Base-by-base conservation (phyloP, 345 rosid species). In the Linum tenue region DNA sequence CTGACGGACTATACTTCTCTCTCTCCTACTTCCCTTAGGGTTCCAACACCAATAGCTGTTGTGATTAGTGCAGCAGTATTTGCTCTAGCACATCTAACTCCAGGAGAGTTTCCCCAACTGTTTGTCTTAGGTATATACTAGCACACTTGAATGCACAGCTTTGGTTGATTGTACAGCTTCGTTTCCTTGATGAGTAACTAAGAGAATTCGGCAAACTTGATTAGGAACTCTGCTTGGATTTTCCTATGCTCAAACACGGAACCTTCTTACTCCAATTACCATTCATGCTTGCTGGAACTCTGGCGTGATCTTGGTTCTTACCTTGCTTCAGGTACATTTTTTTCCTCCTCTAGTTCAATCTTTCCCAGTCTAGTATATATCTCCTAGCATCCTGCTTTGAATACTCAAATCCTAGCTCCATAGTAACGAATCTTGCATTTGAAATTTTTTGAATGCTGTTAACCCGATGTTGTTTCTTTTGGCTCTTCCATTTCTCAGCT, bases 231-330 rank as follows among this genome's bases (percentile, higher is more conserved):
- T 84, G 63, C 68, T 90, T 77, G 97, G 99, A 55, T 72, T 94
- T 62, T 81, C 95, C 0, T 94, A 94, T 72, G 95, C 96, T 56
- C 91, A 88, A 75, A 90, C 96, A 62, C 94, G 91, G 55, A 90
- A 94, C 76, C 97, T 94, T 65, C 40, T 83, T 63, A 80, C 92
- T 36, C 90, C 96, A 5, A 86, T 90, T 73, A 78, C 88, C 37
- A 83, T 94, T 57, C 97, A 94, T 51, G 94, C 92, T 35, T 79
- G 82, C 53, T 88, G 96, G 97, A 94, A 90, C 78, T 90, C 97
- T 0, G 99, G 97, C 55, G 96, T 88, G 53, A 88, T 90, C 72
- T 63, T 88, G 56, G 73, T 90, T 59, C 95, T 90, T 16, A 88
- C 97, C 64, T 85, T 86, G 63, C 89, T 94, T 84, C 92, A 83